phyloP scores from a whole-genome alignment of 257 asterid genomes.

The Coffea eugenioides region DNA sequence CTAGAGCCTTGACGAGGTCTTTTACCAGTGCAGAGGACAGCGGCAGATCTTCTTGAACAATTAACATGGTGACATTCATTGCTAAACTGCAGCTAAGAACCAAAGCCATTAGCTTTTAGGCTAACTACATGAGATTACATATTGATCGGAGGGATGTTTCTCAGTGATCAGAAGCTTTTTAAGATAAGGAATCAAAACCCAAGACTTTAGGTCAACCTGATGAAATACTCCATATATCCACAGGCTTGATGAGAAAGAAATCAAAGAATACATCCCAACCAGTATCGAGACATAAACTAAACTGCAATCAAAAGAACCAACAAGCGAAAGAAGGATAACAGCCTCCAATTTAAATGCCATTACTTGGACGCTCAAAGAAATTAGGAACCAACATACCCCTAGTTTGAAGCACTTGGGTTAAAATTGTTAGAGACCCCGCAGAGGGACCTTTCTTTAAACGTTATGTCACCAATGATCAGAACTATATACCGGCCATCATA shows the following conservation, averaged over 20 bases:
- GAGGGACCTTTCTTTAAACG: not conserved
- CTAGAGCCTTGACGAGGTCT: slow-evolving; percentile 36
- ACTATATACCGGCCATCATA: not conserved
- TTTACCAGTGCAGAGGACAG: slow-evolving; percentile 34
- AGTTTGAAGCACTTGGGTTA: not conserved
- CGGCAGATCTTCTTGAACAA: slow-evolving; percentile 34
- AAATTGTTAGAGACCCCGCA: not conserved
- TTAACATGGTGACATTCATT: slow-evolving; percentile 18
- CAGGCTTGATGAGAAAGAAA: not conserved
- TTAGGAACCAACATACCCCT: not conserved
- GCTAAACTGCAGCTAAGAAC: slow-evolving; percentile 52
- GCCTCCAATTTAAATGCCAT: not conserved
- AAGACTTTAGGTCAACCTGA: not conserved
- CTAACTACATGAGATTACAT: not conserved
- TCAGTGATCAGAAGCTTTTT: not conserved
- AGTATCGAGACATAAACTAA: not conserved
- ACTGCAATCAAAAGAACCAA: not conserved
- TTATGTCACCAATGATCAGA: not conserved
- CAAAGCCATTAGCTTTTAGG: slow-evolving; percentile 23
- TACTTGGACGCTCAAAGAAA: not conserved
- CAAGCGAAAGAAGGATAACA: not conserved
- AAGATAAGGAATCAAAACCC: not conserved
- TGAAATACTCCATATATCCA: not conserved
- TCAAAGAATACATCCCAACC: not conserved
- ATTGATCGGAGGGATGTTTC: not conserved